Evolutionary conservation across 2,329 filamentous ascomycete species (phyloP).

Genomic region (Pseudopyrenochaeta lycopersici): DNA sequence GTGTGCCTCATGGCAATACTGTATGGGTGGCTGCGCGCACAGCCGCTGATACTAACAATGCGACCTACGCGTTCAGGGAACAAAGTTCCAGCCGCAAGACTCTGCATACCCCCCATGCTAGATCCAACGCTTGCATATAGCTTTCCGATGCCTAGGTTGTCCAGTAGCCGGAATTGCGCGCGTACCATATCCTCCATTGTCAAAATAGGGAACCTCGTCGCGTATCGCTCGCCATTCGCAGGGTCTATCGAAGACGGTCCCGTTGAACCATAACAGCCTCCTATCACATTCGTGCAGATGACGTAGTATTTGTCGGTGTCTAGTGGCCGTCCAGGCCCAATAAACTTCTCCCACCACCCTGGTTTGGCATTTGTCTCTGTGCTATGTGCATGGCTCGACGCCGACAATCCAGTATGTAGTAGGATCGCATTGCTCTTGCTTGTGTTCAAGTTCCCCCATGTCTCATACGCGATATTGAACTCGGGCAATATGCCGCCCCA

Average conservation of each 20-base stretch:
- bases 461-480: slow-evolving; percentile 92
- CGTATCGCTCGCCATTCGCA: slow-evolving; percentile 85
- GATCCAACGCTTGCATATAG: slow-evolving; percentile 93
- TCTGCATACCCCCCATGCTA: slow-evolving; percentile 99
- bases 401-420: slow-evolving; percentile 91
- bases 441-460: slow-evolving; percentile 83
- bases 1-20: slow-evolving; percentile 99
- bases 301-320: slow-evolving; percentile 93
- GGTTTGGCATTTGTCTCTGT: slow-evolving; percentile 86
- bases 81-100: slow-evolving; percentile 82
- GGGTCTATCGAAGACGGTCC: slow-evolving; percentile 90
- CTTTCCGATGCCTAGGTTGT: slow-evolving; percentile 76
- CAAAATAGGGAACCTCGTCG: slow-evolving; percentile 92
- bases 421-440: slow-evolving; percentile 89
- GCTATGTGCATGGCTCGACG: slow-evolving; percentile 96
- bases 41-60: slow-evolving; percentile 90
- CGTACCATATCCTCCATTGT: slow-evolving; percentile 98
- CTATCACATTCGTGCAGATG: slow-evolving; percentile 96
- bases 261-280: slow-evolving; percentile 94
- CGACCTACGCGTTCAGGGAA: slow-evolving; percentile 84
- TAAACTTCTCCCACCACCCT: slow-evolving; percentile 99
- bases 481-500: slow-evolving; percentile 93
- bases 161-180: slow-evolving; percentile 89
- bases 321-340: slow-evolving; percentile 83
- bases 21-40: slow-evolving; percentile 93